These are phyloP conservation scores for Cytospora chrysosperma DNA, from an alignment of 2,329 filamentous ascomycete genomes.

Conservation along the genomic window DNA sequence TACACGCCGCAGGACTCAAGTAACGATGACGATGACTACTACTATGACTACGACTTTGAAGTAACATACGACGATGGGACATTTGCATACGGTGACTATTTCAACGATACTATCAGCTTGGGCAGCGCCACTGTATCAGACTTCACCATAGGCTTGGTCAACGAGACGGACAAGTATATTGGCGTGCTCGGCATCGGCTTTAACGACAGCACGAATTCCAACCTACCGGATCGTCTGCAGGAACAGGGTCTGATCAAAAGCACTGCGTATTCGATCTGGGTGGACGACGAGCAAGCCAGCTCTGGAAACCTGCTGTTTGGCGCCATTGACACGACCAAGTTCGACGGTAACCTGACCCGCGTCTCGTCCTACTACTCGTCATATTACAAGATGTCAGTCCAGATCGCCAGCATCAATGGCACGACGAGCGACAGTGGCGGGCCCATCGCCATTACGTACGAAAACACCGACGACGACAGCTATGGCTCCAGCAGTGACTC, in stretches of 20 bases:
- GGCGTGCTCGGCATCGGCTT: conserved; percentile 34
- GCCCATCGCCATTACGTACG: conserved; percentile 11
- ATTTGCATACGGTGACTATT: conserved; percentile 27
- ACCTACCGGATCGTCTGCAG: conserved; percentile 32
- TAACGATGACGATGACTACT: conserved; percentile 11
- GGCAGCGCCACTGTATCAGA: conserved; percentile 30
- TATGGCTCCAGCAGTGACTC: background rate
- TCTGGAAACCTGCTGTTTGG: conserved; percentile 35
- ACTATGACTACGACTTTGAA: conserved; percentile 21
- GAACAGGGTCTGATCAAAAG: conserved; percentile 30
- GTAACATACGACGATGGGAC: conserved; percentile 19
- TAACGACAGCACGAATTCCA: conserved; percentile 25
- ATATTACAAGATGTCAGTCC: background rate
- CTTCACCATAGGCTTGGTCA: conserved; percentile 32
- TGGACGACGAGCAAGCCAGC: conserved; percentile 30
- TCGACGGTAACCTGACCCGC: conserved; percentile 18
- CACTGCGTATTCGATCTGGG: conserved; percentile 35
- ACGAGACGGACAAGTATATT: conserved; percentile 22
- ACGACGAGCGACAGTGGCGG: conserved; percentile 12
- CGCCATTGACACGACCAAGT: conserved; percentile 33
- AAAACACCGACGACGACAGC: background rate
- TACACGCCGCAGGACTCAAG: conserved; percentile 25
- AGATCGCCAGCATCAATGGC: conserved; percentile 19
- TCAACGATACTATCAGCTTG: conserved; percentile 32
- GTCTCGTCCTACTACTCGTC: conserved; percentile 6